Evolutionary conservation across 768 basidiomycete genomes (phyloP), one percentile per base, ranked within the genome.

Genomic region (Hygrocybe coccinea): DNA sequence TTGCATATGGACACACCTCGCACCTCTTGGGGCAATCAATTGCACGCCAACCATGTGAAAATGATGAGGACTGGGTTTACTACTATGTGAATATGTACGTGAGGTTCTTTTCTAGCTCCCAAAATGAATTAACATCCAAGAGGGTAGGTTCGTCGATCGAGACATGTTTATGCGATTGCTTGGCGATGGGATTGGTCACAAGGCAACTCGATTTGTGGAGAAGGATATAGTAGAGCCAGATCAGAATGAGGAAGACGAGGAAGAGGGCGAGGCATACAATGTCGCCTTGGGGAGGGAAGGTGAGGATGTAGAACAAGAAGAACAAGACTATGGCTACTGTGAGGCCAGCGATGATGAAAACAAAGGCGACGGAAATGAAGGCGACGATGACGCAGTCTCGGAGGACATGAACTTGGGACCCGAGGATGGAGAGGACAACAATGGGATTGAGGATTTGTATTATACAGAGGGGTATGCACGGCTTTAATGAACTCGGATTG

Each of bases 81-180:
- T 76, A 64, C 53, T 77, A 74, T 59, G 69, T 76, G 5, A 67
- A 64, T 22, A 67, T 70, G 76, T 76, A 47, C 57, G 68, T 67
- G 1, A 29, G 29, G 29, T 53, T 17, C 19, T n/a, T 17, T 53
- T 10, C 37, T 5, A 12, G 52, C 39, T 25, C 44, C 21, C 41
- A 33, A 10, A 29, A 22, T 19, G 41, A 39, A 17, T 15, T 38
- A 24, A 49, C 45, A 44, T 24, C 38, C 4, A 37, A 24, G 21
- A 43, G 35, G 25, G 1, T 36, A 77, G 76, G 5, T 76, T 74
- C 54, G 70, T 70, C 9, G 73, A 76, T 54, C 61, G 70, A 2
- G 74, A 77, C 38, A 77, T 73, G 73, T 56, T 72, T 14, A 69
- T 72, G 65, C 63, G 68, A 9, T 72, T 62, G 53, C 50, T 59